Percentiles rank a stretch among this genome's conserved stretches.
phyloP scores from a whole-genome alignment of 345 rosid species.

The Linum tenue region DNA sequence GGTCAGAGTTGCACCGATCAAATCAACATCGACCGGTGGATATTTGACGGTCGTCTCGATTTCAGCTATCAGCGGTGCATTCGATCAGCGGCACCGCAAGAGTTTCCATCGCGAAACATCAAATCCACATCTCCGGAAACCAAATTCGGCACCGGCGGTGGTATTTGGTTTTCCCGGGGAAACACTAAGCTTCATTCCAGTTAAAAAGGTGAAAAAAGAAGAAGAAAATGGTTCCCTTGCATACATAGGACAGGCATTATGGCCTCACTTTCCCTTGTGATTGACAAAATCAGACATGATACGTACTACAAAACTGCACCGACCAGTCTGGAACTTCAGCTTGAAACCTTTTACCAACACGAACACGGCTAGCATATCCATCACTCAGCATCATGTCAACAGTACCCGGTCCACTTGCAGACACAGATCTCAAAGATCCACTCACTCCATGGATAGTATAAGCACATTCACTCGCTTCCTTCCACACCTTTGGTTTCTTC shows the following conservation, averaged over 20 bases:
- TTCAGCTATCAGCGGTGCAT: too few relatives aligned
- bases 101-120: too few relatives aligned
- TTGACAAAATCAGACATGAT: slow-evolving; percentile 4
- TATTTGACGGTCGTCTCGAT: too few relatives aligned
- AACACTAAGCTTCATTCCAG: neutral
- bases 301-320: slow-evolving; percentile 57
- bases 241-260: neutral
- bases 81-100: too few relatives aligned
- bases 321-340: slow-evolving; percentile 80
- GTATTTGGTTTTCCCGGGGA: too few relatives aligned
- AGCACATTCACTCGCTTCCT: slow-evolving; percentile 24
- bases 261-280: neutral
- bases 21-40: too few relatives aligned
- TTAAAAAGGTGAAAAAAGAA: too few relatives aligned
- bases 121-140: too few relatives aligned
- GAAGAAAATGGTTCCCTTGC: neutral
- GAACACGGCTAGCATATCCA: slow-evolving; percentile 34
- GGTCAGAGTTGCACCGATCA: too few relatives aligned
- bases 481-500: slow-evolving; percentile 32
- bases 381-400: slow-evolving; percentile 48
- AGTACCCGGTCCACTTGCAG: slow-evolving; percentile 26
- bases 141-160: too few relatives aligned
- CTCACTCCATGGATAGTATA: slow-evolving; percentile 28
- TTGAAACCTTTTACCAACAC: slow-evolving; percentile 82
- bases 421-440: slow-evolving; percentile 27